phyloP scores from a whole-genome alignment of 371 early-diverging fungal species.

The Thermomucor indicae-seudaticae region DNA sequence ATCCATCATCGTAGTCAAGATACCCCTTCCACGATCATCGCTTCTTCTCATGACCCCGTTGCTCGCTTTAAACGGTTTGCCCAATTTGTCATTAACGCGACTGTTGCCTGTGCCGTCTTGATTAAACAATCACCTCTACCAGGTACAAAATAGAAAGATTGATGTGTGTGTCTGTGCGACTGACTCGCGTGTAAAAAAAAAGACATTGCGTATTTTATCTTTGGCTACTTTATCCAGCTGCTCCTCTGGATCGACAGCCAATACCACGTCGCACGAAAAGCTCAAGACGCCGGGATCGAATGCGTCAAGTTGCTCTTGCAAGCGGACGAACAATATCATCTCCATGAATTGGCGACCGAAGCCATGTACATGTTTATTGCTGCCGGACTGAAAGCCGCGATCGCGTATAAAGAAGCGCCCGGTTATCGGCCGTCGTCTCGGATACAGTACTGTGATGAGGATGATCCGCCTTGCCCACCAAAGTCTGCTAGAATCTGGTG shows the following conservation, averaged over 20 bases:
- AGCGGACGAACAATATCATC: constrained; percentile 55
- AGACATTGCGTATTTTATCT: constrained; percentile 26
- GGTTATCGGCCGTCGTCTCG: no score
- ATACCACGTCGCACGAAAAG: constrained; percentile 47
- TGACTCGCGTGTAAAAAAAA: not conserved
- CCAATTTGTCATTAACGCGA: constrained; percentile 17
- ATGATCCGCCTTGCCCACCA: no score
- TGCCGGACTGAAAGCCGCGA: constrained; percentile 54
- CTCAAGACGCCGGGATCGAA: constrained; percentile 43
- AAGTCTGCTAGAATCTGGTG: no score
- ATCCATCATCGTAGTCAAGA: not conserved
- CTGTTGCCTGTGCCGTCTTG: constrained; percentile 20
- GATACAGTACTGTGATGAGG: no score
- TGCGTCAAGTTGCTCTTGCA: constrained; percentile 50
- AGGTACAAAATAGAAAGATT: constrained; percentile 6
- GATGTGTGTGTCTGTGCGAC: not conserved
- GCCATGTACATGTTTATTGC: constrained; percentile 50
- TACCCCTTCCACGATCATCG: no score
- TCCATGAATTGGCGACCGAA: constrained; percentile 57
- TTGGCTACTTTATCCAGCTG: constrained; percentile 42
- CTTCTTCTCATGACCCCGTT: constrained; percentile 6
- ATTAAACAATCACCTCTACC: constrained; percentile 23
- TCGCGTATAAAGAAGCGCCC: constrained; percentile 62
- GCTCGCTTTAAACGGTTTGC: constrained; percentile 18
- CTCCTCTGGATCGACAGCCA: constrained; percentile 47